Conservation (phyloP, 2,329 filamentous ascomycete species). For the Thielaviopsis populi region DNA sequence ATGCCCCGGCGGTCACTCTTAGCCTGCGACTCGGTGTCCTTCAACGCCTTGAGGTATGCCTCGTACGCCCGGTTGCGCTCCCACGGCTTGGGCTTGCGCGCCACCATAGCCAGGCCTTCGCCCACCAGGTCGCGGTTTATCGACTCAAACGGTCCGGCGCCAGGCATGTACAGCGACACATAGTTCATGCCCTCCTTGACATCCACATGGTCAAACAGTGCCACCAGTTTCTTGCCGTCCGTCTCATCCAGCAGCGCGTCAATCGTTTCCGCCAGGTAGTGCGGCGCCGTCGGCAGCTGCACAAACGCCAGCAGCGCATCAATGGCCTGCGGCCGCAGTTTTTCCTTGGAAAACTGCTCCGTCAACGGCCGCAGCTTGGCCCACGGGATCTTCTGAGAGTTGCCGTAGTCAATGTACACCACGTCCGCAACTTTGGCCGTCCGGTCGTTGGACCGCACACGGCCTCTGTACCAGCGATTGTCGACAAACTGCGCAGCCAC, state of each 20-base stretch:
- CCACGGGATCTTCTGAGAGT: slow-evolving; percentile 82
- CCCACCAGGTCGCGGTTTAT: slow-evolving; percentile 78
- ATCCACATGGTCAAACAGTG: slow-evolving; percentile 75
- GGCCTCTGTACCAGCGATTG: slow-evolving; percentile 86
- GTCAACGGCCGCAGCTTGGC: slow-evolving; percentile 65
- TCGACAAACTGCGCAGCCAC: slow-evolving; percentile 89
- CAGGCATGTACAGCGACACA: slow-evolving; percentile 75
- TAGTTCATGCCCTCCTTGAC: slow-evolving; percentile 65
- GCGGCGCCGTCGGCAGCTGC: slow-evolving; percentile 66
- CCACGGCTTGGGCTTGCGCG: slow-evolving; percentile 81
- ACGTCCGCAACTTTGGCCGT: slow-evolving; percentile 79
- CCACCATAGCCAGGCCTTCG: slow-evolving; percentile 79
- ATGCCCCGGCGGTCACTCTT: slow-evolving; percentile 71
- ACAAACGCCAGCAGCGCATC: slow-evolving; percentile 80
- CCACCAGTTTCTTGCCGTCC: slow-evolving; percentile 64
- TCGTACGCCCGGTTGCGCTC: slow-evolving; percentile 58
- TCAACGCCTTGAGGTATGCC: slow-evolving; percentile 56
- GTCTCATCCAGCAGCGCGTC: slow-evolving; percentile 60
- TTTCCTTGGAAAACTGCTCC: slow-evolving; percentile 62
- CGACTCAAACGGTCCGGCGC: slow-evolving; percentile 54
- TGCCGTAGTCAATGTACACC: slow-evolving; percentile 91
- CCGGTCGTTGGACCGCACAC: slow-evolving; percentile 83
- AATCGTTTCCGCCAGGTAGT: slow-evolving; percentile 74
- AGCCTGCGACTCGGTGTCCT: slow-evolving; percentile 59
- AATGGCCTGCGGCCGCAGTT: slow-evolving; percentile 71